Evolutionary conservation across 2,329 filamentous ascomycete species (phyloP).

Genomic region (Ophiostoma ulmi): DNA sequence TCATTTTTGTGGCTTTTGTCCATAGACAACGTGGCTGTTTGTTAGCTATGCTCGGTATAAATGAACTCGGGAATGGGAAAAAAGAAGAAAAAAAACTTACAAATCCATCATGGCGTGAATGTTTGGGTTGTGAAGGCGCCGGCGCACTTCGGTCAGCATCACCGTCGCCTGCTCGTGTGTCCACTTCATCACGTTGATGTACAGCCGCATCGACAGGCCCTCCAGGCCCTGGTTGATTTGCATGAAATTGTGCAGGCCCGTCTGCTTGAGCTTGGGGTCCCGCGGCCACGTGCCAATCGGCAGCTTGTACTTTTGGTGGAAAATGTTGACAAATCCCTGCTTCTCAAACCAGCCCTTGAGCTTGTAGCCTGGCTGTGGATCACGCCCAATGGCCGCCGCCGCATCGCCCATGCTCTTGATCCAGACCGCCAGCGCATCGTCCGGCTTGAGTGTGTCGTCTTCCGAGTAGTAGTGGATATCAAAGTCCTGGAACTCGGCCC

Average conservation of each 20-base stretch:
- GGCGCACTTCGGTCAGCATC: slow-evolving; percentile 26
- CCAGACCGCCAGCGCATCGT: slow-evolving; percentile 23
- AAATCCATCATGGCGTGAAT: slow-evolving; percentile 27
- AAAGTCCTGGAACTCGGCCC: slow-evolving; percentile 30
- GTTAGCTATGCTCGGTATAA: neutral
- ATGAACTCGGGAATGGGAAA: neutral
- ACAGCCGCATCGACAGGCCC: slow-evolving; percentile 26
- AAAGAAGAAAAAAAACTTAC: slow-evolving; percentile 18
- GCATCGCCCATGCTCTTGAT: slow-evolving; percentile 26
- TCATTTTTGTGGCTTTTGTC: slow-evolving; percentile 24
- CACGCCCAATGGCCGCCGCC: slow-evolving; percentile 25
- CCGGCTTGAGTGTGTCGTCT: slow-evolving; percentile 23
- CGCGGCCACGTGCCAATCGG: slow-evolving; percentile 46
- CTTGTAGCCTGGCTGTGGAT: slow-evolving; percentile 29
- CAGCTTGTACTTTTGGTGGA: slow-evolving; percentile 42
- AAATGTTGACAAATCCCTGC: slow-evolving; percentile 48
- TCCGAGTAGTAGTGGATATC: slow-evolving; percentile 26
- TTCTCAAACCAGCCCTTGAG: slow-evolving; percentile 40
- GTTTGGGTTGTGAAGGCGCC: slow-evolving; percentile 24
- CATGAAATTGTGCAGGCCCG: slow-evolving; percentile 25
- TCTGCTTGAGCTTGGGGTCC: slow-evolving; percentile 43
- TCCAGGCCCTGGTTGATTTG: slow-evolving; percentile 26
- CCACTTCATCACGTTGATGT: slow-evolving; percentile 30
- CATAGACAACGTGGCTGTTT: slow-evolving; percentile 26
- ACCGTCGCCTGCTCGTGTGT: slow-evolving; percentile 25